These are phyloP conservation scores for Teratosphaeriaceae sp. DNA, from an alignment of 2,329 filamentous ascomycete species.

Conservation along the genomic window DNA sequence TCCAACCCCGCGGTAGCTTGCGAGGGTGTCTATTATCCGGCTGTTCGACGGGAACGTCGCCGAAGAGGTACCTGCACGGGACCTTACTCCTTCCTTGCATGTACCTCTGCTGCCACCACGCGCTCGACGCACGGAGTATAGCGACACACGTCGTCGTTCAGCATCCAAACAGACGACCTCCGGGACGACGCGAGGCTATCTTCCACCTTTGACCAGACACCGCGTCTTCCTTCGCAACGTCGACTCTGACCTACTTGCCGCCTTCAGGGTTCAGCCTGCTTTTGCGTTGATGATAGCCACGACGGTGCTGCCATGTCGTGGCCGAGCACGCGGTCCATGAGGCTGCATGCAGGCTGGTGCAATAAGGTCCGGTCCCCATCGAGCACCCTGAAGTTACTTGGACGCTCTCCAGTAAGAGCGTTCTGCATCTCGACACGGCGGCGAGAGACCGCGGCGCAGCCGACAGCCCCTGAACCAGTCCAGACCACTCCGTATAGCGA, in stretches of 20 bases:
- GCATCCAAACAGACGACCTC: no score
- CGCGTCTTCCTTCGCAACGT: no score
- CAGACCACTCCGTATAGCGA: conserved; percentile 55
- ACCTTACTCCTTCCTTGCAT: background rate
- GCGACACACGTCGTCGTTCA: no score
- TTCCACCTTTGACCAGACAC: no score
- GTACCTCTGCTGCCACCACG: background rate
- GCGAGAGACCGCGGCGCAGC: conserved; percentile 14
- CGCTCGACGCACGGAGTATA: background rate
- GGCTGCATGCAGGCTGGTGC: conserved; percentile 14
- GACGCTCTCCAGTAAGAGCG: conserved; percentile 5
- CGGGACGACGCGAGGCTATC: no score
- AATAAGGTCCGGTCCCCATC: conserved; percentile 4
- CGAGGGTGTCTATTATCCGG: background rate
- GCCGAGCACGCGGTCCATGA: conserved; percentile 22
- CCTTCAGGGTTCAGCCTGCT: background rate
- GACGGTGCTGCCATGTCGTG: conserved; percentile 23
- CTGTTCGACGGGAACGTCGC: no score
- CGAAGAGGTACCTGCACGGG: background rate
- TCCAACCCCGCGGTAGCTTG: background rate
- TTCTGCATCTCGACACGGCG: conserved; percentile 15
- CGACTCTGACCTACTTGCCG: no score
- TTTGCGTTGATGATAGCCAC: conserved; percentile 6
- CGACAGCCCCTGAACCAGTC: conserved; percentile 15
- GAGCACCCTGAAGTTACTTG: background rate